Evolutionary conservation across 179 eudicot genomes (phyloP).

Genomic region (Dionaea muscipula): DNA sequence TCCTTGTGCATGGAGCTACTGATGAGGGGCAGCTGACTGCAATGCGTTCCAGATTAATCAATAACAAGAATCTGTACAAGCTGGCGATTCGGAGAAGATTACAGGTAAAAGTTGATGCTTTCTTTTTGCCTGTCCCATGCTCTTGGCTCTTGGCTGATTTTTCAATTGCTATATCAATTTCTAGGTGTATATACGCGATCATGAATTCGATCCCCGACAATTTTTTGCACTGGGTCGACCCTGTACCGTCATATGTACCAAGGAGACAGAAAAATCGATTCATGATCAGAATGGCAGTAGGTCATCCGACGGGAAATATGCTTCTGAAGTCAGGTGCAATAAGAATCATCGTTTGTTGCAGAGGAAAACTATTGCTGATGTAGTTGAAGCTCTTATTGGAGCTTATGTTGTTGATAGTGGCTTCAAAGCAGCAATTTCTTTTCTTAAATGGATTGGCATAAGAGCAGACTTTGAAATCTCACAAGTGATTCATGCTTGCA

Average conservation of each 20-base stretch:
- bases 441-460: slow-evolving; percentile 86
- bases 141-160: too few species aligned
- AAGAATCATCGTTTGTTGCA: slow-evolving; percentile 72
- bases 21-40: slow-evolving; percentile 93
- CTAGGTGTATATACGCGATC: slow-evolving; percentile 84
- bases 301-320: slow-evolving; percentile 12
- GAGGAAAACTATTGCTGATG: slow-evolving; percentile 87
- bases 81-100: slow-evolving; percentile 44
- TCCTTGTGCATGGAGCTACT: slow-evolving; percentile 51
- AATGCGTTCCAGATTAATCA: slow-evolving; percentile 76
- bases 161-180: neutral
- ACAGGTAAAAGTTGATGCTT: slow-evolving; percentile 38
- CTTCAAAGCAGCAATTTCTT: slow-evolving; percentile 73
- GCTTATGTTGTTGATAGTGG: slow-evolving; percentile 86
- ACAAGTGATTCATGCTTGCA: slow-evolving; percentile 48
- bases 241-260: slow-evolving; percentile 48
- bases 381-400: slow-evolving; percentile 82
- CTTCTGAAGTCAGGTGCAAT: slow-evolving; percentile 47
- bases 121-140: too few species aligned
- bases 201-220: slow-evolving; percentile 59
- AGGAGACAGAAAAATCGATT: slow-evolving; percentile 31
- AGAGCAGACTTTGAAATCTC: slow-evolving; percentile 43
- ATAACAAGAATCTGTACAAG: slow-evolving; percentile 65
- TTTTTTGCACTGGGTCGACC: slow-evolving; percentile 63
- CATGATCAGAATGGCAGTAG: slow-evolving; percentile 28